A percentile compares a stretch with the other conserved stretches of the same genome.
phyloP scores from a whole-genome alignment of 129 eudicot genomes.

The Glebionis coronaria region DNA sequence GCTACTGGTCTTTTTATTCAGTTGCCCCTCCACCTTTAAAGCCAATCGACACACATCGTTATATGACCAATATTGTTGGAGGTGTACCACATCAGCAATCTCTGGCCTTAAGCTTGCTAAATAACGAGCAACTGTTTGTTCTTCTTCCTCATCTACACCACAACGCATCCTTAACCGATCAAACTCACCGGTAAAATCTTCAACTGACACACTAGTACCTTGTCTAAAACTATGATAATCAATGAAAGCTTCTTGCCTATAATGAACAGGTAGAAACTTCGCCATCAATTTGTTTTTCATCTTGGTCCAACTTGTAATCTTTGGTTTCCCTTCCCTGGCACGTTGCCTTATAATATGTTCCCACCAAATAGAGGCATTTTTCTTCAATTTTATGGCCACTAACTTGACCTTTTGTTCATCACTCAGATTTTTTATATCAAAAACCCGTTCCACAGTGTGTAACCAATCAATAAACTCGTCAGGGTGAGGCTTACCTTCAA shows the following conservation, averaged over 20 bases:
- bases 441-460: too few relatives aligned
- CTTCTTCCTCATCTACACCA: neutral
- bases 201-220: neutral
- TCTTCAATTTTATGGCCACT: too few relatives aligned
- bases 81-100: neutral
- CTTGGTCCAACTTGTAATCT: too few relatives aligned
- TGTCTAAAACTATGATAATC: neutral
- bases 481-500: too few relatives aligned
- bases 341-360: too few relatives aligned
- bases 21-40: neutral
- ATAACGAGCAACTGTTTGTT: neutral
- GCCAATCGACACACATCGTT: neutral
- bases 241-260: constrained; percentile 1
- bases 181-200: neutral
- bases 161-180: neutral
- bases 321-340: too few relatives aligned
- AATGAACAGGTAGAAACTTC: constrained; percentile 1
- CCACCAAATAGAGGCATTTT: too few relatives aligned
- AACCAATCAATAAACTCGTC: too few relatives aligned
- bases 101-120: neutral
- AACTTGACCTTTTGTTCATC: too few relatives aligned
- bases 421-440: too few relatives aligned
- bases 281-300: neutral
- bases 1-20: neutral
- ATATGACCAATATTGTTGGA: neutral